phyloP scores from a whole-genome alignment of 2,329 filamentous ascomycete genomes.

The Plectosphaerella sp. region DNA sequence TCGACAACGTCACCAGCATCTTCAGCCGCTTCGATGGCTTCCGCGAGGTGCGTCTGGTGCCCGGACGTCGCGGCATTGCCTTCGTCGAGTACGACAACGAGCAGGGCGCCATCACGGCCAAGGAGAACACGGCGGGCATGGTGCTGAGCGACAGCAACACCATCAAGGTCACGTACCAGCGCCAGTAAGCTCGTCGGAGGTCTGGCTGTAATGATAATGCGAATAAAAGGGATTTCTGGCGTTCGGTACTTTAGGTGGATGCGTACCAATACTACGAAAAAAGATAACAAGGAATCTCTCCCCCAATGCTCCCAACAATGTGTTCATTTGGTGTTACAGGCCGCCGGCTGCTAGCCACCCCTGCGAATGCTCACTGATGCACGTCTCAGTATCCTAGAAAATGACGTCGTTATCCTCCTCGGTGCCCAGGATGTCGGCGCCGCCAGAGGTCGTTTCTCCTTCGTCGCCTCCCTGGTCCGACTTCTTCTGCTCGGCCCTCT shows the following conservation, averaged over 20 bases:
- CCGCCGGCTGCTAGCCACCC: not conserved
- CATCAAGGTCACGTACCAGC: conserved; percentile 95
- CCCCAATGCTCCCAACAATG: not conserved
- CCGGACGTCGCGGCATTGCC: conserved; percentile 80
- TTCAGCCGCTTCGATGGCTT: conserved; percentile 93
- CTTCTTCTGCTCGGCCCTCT: conserved; percentile 28
- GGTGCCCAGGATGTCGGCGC: conserved; percentile 66
- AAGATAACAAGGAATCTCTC: not conserved
- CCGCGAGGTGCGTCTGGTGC: conserved; percentile 85
- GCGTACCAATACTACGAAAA: not conserved
- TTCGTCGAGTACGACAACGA: conserved; percentile 97
- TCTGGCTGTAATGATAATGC: not conserved
- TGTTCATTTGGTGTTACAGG: not conserved
- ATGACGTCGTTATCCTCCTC: conserved; percentile 83
- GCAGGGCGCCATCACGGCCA: conserved; percentile 83
- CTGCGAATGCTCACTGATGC: not conserved
- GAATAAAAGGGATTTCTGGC: not conserved
- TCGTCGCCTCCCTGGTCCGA: conserved; percentile 19
- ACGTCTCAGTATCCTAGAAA: conserved; percentile 46
- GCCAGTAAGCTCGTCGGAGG: conserved; percentile 54
- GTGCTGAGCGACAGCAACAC: conserved; percentile 63
- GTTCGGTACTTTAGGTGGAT: not conserved
- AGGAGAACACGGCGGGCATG: conserved; percentile 89
- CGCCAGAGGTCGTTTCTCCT: conserved; percentile 32
- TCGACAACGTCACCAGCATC: conserved; percentile 72